Base-by-base conservation (phyloP, 2,329 filamentous ascomycete genomes). In the Helicocarpus griseus region DNA sequence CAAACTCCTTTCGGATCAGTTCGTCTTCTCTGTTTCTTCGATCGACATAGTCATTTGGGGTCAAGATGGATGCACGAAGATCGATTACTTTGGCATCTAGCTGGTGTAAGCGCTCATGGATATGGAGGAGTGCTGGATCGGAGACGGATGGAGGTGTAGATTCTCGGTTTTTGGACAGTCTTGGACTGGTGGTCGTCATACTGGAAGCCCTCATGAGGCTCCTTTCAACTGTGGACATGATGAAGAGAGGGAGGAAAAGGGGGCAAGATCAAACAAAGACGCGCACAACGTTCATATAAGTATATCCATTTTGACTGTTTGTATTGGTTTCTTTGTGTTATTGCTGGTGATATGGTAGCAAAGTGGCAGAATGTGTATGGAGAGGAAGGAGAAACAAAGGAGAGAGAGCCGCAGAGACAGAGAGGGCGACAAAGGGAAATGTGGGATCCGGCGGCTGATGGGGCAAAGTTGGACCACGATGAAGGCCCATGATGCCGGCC, bases 1-100 rank as follows among this genome's bases (percentile, higher is more conserved):
- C 64, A 33, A 71, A 70, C 50, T 71, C 68, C 5, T 66, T 66
- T 39, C 65, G 64, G 31, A 71, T 62, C 40, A 66, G 63, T 9
- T 68, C 61, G 53, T 71, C 68, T 58, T 71, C 66, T 14, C 65
- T 62, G 53, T 69, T 70, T 2, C 67, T 61, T 49, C 67, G 63
- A 47, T 70, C 67, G 43, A 65, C 59, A 57, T 71, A 71, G 24
- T 59, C 61, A 45, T 71, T 66, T 52, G 67, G 68, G 21, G 68
- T 70, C 28, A 71, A 52, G n/a, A 68, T 58, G 24, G 59, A 62
- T 13, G 66, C 62, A 28, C 65, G 65, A n/a, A 71, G 59, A 17
- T 70, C 67, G 26, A 63, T 57, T 5, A 71, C 57, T 46, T 63
- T 65, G 4, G 68, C 66, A 41, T 70, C 68, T 8, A 71, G 61